These are phyloP conservation scores for Populus tomentosa DNA, from an alignment of 441 rosid species.

Conservation along the genomic window DNA sequence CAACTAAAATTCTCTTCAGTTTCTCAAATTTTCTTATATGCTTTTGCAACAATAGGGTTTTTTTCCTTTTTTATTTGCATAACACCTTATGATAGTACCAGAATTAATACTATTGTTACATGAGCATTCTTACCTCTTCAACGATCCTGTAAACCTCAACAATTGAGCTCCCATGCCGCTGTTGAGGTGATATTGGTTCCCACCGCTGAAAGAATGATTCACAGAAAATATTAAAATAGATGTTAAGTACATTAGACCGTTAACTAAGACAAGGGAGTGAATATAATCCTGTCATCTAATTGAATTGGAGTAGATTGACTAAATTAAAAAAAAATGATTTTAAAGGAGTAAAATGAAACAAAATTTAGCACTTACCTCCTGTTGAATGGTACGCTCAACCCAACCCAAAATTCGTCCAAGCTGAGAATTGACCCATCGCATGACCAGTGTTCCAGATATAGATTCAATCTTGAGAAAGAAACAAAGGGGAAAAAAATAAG, in stretches of 20 bases:
- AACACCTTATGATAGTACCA: neutral
- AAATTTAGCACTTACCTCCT: slow-evolving; percentile 58
- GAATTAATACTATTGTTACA: no score
- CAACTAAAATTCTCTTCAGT: neutral
- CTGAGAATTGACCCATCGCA: slow-evolving; percentile 98
- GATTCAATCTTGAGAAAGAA: slow-evolving; percentile 64
- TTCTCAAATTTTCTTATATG: neutral
- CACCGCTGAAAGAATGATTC: slow-evolving; percentile 51
- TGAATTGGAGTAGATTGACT: neutral
- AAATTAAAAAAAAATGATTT: neutral
- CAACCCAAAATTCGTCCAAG: slow-evolving; percentile 86
- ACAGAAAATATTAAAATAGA: slow-evolving; percentile 16
- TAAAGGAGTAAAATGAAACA: neutral
- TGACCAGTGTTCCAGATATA: slow-evolving; percentile 85
- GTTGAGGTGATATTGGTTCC: slow-evolving; percentile 97
- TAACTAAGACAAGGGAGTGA: neutral
- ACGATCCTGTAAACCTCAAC: slow-evolving; percentile 95
- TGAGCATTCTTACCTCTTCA: slow-evolving; percentile 68
- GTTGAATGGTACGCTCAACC: slow-evolving; percentile 96
- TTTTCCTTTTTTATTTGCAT: neutral
- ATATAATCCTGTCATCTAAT: neutral
- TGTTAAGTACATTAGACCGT: slow-evolving; percentile 1
- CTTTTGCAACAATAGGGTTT: neutral
- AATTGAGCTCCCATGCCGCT: slow-evolving; percentile 91
- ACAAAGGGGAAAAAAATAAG: slow-evolving; percentile 10